These are phyloP conservation scores for Leersia perrieri DNA, from an alignment of 176 grass and related monocot species.

Conservation along the genomic window DNA sequence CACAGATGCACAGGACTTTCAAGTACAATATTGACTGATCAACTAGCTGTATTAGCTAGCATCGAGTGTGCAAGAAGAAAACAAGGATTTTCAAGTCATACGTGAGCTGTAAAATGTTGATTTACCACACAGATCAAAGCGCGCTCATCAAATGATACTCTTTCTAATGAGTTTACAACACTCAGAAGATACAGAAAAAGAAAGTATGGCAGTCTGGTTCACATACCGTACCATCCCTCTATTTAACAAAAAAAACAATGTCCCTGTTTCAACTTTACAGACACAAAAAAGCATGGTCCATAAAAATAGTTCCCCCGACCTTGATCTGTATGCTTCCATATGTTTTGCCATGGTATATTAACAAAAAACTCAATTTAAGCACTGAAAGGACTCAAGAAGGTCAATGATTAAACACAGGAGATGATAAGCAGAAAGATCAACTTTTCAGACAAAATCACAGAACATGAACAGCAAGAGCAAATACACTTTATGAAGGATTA, in stretches of 20 bases:
- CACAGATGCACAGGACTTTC: not conserved
- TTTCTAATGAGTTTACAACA: not conserved
- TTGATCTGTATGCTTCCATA: not conserved
- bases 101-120: not conserved
- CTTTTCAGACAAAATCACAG: not conserved
- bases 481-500: not conserved
- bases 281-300: not conserved
- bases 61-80: not conserved
- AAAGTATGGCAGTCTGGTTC: not conserved
- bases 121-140: slow-evolving; percentile 14
- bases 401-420: not conserved
- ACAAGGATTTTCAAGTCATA: not conserved
- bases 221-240: not conserved
- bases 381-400: not conserved
- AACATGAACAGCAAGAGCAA: not conserved
- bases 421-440: not conserved
- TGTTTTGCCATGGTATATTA: not conserved
- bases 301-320: not conserved
- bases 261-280: not conserved
- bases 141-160: not conserved
- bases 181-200: not conserved
- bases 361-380: slow-evolving; percentile 2
- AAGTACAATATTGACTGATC: not conserved
- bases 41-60: not conserved
- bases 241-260: not conserved